Conservation (phyloP, 2,329 filamentous ascomycete genomes). For the Rosellinia necatrix region DNA sequence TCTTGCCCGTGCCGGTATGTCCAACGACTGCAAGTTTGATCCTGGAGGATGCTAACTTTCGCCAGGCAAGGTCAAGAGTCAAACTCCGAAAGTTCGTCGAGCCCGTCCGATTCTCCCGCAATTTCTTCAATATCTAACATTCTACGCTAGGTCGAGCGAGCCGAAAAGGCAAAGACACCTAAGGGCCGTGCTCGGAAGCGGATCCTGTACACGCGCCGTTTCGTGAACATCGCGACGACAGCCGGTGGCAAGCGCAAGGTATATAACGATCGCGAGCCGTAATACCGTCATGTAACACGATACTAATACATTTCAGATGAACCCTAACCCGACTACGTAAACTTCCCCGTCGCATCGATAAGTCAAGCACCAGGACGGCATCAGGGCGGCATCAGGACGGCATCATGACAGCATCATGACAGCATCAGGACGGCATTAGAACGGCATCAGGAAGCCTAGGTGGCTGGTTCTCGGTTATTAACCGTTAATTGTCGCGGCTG, state of each 20-base stretch:
- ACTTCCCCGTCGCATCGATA: no score
- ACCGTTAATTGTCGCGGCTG: no score
- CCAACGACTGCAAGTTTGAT: no score
- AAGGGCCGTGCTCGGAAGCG: background rate
- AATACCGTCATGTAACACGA: background rate
- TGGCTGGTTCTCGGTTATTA: no score
- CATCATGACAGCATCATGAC: no score
- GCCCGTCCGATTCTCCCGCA: background rate
- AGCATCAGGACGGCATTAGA: no score
- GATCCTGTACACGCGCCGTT: background rate
- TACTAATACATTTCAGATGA: background rate
- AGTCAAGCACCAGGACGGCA: no score
- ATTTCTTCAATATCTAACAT: background rate
- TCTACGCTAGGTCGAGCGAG: background rate
- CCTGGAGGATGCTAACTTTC: no score
- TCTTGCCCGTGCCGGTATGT: background rate
- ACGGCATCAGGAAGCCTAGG: no score
- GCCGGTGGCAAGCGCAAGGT: background rate
- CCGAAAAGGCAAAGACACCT: background rate
- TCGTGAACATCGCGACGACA: background rate
- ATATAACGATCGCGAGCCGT: background rate
- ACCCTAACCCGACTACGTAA: background rate
- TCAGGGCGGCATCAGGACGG: no score
- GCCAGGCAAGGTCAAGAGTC: background rate
- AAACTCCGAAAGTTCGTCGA: background rate